Evolutionary conservation across 2,329 filamentous ascomycete species (phyloP).

Genomic region (Xylariomycetidae sp.): DNA sequence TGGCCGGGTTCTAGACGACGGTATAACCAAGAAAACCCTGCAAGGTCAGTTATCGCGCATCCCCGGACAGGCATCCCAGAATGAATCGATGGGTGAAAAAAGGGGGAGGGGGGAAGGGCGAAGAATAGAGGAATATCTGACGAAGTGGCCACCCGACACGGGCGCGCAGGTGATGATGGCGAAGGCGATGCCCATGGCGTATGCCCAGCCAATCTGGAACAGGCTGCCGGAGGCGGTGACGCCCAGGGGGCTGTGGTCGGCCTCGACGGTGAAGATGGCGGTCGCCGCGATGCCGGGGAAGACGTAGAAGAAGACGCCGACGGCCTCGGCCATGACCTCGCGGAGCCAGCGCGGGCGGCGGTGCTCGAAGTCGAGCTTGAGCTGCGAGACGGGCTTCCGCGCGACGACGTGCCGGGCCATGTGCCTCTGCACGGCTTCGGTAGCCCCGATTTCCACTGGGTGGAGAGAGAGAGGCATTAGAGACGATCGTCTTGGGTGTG

Average conservation of each 20-base stretch:
- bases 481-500: too few relatives aligned
- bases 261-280: constrained; percentile 1
- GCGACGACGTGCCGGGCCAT: constrained; percentile 1
- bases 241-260: too few relatives aligned
- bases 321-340: constrained; percentile 1
- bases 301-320: constrained; percentile 39
- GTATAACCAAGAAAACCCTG: too few relatives aligned
- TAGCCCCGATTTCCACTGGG: constrained; percentile 3
- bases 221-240: background rate
- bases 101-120: too few relatives aligned
- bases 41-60: too few relatives aligned
- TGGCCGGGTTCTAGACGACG: too few relatives aligned
- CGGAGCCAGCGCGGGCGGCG: constrained; percentile 1
- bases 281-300: constrained; percentile 27
- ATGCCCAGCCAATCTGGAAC: constrained; percentile 3
- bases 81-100: too few relatives aligned
- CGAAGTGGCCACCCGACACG: constrained; percentile 1
- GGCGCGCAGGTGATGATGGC: constrained; percentile 2
- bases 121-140: too few relatives aligned
- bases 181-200: constrained; percentile 4
- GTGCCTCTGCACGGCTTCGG: constrained; percentile 3
- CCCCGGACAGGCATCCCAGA: too few relatives aligned
- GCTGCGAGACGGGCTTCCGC: constrained; percentile 2
- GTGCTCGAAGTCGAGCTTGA: constrained; percentile 3
- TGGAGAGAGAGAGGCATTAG: too few relatives aligned